A percentile compares a stretch with the other conserved stretches of the same genome.
These are phyloP conservation scores for Coemansia sp. DNA, from an alignment of 192 early-diverging fungal genomes.

Conservation along the genomic window DNA sequence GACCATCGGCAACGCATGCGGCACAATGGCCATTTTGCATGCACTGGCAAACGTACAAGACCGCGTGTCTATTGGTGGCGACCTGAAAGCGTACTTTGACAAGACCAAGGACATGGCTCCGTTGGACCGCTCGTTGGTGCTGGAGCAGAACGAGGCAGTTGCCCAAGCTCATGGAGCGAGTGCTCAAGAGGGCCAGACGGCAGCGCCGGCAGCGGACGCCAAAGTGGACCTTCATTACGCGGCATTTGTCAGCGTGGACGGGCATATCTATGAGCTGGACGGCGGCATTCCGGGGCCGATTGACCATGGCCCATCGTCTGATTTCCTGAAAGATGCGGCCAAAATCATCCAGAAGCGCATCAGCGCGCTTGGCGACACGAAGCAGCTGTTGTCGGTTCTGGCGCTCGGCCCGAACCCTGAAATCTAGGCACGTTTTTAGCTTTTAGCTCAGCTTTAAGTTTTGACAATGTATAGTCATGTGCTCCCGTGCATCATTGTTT, in stretches of 20 bases:
- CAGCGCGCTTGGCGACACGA: conserved; percentile 9
- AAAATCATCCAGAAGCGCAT: conserved; percentile 28
- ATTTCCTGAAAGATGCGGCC: conserved; percentile 56
- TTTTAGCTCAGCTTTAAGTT: background rate
- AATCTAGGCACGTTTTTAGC: background rate
- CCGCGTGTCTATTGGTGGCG: conserved; percentile 43
- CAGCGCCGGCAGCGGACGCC: conserved; percentile 67
- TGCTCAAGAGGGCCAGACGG: conserved; percentile 67
- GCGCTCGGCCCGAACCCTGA: conserved; percentile 21
- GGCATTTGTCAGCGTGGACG: conserved; percentile 77
- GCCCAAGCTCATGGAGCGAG: conserved; percentile 58
- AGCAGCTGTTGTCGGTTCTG: conserved; percentile 26
- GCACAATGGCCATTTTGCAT: conserved; percentile 92
- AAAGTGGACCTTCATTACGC: conserved; percentile 84
- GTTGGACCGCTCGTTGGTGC: conserved; percentile 66
- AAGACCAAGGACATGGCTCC: conserved; percentile 63
- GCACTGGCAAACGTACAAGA: conserved; percentile 76
- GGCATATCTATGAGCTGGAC: conserved; percentile 85
- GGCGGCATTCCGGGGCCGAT: conserved; percentile 80
- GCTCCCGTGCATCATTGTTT: background rate
- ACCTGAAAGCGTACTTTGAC: conserved; percentile 64
- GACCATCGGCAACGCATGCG: conserved; percentile 91
- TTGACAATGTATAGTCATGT: conserved; percentile 1
- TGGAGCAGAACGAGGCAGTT: conserved; percentile 65
- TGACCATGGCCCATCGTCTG: conserved; percentile 69